Conservation (phyloP, 2,329 filamentous ascomycete genomes). For the Pseudohalonectria lignicola region DNA sequence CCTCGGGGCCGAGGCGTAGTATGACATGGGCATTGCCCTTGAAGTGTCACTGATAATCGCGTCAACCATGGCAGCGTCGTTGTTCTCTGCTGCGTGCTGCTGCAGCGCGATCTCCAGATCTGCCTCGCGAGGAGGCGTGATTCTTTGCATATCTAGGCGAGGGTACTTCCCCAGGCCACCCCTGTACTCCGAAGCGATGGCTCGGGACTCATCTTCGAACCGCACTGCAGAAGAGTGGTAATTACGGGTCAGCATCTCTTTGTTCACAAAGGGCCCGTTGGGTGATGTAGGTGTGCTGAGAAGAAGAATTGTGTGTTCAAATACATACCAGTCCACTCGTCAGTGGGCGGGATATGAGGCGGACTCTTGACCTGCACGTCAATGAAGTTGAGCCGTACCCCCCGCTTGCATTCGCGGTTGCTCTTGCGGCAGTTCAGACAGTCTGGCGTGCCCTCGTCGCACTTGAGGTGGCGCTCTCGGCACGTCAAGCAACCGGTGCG, state of each 20-base stretch:
- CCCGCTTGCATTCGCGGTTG: conserved; percentile 73
- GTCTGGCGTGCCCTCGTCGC: conserved; percentile 59
- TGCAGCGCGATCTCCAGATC: conserved; percentile 15
- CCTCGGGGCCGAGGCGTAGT: neutral
- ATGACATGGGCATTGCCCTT: neutral
- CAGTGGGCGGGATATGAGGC: conserved; percentile 47
- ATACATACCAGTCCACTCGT: conserved; percentile 51
- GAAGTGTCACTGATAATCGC: neutral
- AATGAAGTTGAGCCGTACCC: conserved; percentile 83
- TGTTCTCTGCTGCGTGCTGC: conserved; percentile 11
- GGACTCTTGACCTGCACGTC: conserved; percentile 66
- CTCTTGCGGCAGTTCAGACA: conserved; percentile 82
- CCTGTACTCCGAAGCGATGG: conserved; percentile 82
- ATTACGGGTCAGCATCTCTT: conserved; percentile 4
- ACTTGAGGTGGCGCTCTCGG: conserved; percentile 81
- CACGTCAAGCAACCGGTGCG: conserved; percentile 88
- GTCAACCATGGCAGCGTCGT: neutral
- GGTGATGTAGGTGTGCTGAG: too few relatives aligned
- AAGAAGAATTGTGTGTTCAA: too few relatives aligned
- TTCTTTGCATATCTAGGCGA: conserved; percentile 30
- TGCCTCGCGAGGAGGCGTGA: conserved; percentile 15
- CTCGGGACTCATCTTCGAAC: conserved; percentile 81
- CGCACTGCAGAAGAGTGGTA: conserved; percentile 34
- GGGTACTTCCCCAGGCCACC: conserved; percentile 69
- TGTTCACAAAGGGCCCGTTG: neutral